Evolutionary conservation across 305 asterid genomes (phyloP).

Genomic region (Petunia hybrid): DNA sequence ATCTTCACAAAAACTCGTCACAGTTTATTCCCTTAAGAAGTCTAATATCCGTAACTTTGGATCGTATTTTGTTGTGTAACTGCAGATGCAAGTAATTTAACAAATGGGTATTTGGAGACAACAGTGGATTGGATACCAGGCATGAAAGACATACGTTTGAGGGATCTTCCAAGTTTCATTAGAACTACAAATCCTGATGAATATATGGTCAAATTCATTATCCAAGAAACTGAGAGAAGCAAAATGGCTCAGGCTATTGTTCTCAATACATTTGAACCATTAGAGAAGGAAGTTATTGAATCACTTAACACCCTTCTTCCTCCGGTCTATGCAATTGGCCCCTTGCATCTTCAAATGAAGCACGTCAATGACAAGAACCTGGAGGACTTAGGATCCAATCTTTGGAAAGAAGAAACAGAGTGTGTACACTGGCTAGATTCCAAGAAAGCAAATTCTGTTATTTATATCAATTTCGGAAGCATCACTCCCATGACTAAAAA

Average conservation of each 20-base stretch:
- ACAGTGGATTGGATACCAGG: constrained; percentile 41
- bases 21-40: too few relatives aligned
- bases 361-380: constrained; percentile 26
- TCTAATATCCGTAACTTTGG: neutral
- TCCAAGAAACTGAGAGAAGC: constrained; percentile 38
- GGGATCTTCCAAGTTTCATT: constrained; percentile 43
- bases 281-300: constrained; percentile 33
- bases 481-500: constrained; percentile 27
- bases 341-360: constrained; percentile 35
- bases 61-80: neutral
- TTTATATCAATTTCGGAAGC: constrained; percentile 40
- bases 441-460: constrained; percentile 29
- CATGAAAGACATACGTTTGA: constrained; percentile 42
- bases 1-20: too few relatives aligned
- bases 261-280: constrained; percentile 32
- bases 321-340: constrained; percentile 39
- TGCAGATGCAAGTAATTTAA: constrained; percentile 42
- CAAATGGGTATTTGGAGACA: constrained; percentile 45
- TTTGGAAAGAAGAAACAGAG: constrained; percentile 33
- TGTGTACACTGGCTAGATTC: constrained; percentile 37
- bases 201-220: neutral
- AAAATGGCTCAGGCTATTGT: constrained; percentile 36
- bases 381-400: constrained; percentile 12
- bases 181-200: constrained; percentile 48
- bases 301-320: constrained; percentile 39